phyloP scores from a whole-genome alignment of 192 early-diverging fungal genomes.

The Coemansia sp. region DNA sequence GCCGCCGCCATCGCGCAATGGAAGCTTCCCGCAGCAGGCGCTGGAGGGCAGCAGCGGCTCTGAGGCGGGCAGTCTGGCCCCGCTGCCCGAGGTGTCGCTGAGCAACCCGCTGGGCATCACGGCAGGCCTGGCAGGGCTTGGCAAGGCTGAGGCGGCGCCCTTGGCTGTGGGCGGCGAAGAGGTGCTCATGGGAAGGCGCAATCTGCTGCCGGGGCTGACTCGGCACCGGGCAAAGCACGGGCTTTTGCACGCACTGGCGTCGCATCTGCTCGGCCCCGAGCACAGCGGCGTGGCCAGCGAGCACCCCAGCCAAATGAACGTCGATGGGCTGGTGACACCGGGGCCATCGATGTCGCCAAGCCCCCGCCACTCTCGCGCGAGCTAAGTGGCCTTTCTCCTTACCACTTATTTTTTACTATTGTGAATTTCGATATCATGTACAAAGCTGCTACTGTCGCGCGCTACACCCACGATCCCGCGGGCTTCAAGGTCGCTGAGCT shows the following conservation, averaged over 20 bases:
- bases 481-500: conserved; percentile 16
- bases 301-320: conserved; percentile 11
- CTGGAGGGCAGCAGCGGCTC: neutral
- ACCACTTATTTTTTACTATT: too few relatives aligned
- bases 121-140: neutral
- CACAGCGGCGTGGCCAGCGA: neutral
- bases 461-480: conserved; percentile 19
- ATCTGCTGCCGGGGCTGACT: conserved; percentile 3
- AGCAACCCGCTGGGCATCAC: neutral
- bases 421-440: conserved; percentile 6
- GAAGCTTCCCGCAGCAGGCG: neutral
- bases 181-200: neutral
- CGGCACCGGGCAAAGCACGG: neutral
- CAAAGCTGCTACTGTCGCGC: conserved; percentile 13
- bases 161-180: conserved; percentile 1
- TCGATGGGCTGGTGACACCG: conserved; percentile 8
- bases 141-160: neutral
- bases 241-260: conserved; percentile 1
- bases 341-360: neutral
- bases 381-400: neutral
- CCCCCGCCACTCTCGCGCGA: neutral
- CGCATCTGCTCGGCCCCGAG: neutral
- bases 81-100: neutral
- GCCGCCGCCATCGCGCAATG: neutral
- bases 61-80: too few relatives aligned